These are phyloP conservation scores for Solanum medicagineum DNA, from an alignment of 257 asterid species.

Conservation along the genomic window DNA sequence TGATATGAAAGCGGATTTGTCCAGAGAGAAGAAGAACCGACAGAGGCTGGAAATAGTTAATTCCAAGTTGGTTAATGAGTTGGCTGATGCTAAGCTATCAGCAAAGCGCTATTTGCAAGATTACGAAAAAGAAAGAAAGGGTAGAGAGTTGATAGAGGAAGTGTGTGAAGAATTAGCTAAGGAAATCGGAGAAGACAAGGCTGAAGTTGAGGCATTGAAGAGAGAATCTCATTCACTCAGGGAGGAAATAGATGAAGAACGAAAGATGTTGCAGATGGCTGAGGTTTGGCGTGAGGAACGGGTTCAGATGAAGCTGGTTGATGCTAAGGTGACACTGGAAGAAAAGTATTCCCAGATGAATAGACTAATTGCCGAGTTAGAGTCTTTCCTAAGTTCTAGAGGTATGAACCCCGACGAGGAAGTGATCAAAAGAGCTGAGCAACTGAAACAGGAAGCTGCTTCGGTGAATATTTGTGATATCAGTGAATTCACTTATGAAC, in stretches of 20 bases:
- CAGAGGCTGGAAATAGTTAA: constrained; percentile 48
- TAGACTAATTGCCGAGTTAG: constrained; percentile 33
- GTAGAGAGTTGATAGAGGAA: constrained; percentile 55
- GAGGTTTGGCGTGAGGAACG: constrained; percentile 83
- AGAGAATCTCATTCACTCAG: constrained; percentile 34
- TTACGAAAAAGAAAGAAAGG: constrained; percentile 49
- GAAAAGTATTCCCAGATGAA: constrained; percentile 50
- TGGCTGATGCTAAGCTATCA: constrained; percentile 46
- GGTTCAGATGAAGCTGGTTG: constrained; percentile 59
- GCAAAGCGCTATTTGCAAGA: constrained; percentile 44
- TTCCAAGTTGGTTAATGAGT: constrained; percentile 45
- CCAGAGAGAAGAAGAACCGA: constrained; percentile 42
- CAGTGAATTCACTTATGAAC: constrained; percentile 43
- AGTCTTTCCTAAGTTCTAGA: constrained; percentile 23
- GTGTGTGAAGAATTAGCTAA: constrained; percentile 69
- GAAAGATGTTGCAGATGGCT: constrained; percentile 70
- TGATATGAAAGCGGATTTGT: constrained; percentile 39
- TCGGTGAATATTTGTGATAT: constrained; percentile 40
- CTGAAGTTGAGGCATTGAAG: constrained; percentile 45
- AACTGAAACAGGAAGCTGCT: constrained; percentile 31
- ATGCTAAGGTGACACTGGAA: constrained; percentile 62
- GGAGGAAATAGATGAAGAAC: constrained; percentile 67
- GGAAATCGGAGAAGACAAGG: constrained; percentile 59
- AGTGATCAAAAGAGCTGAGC: constrained; percentile 38
- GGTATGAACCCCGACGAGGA: constrained; percentile 13